phyloP scores from a whole-genome alignment of 495 filamentous ascomycete species.

The Cairneyella variabilis region DNA sequence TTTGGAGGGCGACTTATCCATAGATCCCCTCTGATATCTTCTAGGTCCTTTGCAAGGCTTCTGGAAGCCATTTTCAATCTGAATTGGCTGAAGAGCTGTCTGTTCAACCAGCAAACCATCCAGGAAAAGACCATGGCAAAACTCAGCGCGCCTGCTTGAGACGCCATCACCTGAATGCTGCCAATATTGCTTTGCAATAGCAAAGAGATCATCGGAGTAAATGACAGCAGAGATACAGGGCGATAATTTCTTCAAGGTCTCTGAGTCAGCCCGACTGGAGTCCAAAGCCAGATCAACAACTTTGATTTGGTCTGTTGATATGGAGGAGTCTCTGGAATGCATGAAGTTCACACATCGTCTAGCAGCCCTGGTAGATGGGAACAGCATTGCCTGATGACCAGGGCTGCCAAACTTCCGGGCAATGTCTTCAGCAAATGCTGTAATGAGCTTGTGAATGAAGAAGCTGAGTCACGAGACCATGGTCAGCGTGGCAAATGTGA shows the following conservation, averaged over 20 bases:
- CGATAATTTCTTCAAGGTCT: slow-evolving; percentile 33
- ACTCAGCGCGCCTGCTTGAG: slow-evolving; percentile 87
- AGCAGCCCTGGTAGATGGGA: slow-evolving; percentile 67
- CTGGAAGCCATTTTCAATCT: slow-evolving; percentile 21
- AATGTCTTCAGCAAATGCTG: slow-evolving; percentile 66
- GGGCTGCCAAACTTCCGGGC: slow-evolving; percentile 57
- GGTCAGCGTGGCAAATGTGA: slow-evolving; percentile 6
- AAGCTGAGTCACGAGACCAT: slow-evolving; percentile 51
- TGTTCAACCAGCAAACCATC: slow-evolving; percentile 65
- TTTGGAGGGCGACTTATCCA: slow-evolving; percentile 31
- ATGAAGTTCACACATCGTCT: slow-evolving; percentile 70
- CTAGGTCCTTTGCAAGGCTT: slow-evolving; percentile 60
- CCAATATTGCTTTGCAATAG: slow-evolving; percentile 86
- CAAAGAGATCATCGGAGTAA: slow-evolving; percentile 59
- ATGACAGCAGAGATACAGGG: slow-evolving; percentile 66
- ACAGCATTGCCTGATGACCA: slow-evolving; percentile 70
- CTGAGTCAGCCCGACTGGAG: slow-evolving; percentile 45
- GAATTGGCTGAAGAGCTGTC: slow-evolving; percentile 26
- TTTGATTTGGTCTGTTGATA: slow-evolving; percentile 46
- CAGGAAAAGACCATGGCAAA: slow-evolving; percentile 69
- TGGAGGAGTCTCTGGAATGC: slow-evolving; percentile 45
- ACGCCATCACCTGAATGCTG: slow-evolving; percentile 95
- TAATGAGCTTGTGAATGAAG: slow-evolving; percentile 84
- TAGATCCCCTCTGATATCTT: slow-evolving; percentile 65
- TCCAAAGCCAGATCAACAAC: slow-evolving; percentile 63